Evolutionary conservation across 495 filamentous ascomycete species (phyloP).

Genomic region (Xylaria scruposa): DNA sequence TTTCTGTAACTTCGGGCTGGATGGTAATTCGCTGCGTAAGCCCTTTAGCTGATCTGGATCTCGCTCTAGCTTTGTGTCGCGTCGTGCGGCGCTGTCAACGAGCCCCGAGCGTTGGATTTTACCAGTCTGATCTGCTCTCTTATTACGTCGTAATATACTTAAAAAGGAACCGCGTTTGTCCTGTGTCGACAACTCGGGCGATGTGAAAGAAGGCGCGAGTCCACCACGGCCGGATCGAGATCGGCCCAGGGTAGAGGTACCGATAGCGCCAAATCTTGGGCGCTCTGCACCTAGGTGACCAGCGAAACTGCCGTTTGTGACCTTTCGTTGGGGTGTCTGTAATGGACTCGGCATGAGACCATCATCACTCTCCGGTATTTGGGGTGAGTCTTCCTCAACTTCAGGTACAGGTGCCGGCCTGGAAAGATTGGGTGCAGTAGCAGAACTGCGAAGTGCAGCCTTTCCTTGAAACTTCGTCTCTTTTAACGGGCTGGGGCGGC

Average conservation of each 20-base stretch:
- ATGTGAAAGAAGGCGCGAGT: constrained; percentile 35
- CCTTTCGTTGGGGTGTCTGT: constrained; percentile 25
- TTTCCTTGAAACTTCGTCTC: constrained; percentile 27
- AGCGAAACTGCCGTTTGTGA: neutral
- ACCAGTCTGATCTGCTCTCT: constrained; percentile 41
- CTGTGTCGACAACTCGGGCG: constrained; percentile 23
- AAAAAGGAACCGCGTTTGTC: constrained; percentile 50
- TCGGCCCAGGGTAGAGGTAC: constrained; percentile 36
- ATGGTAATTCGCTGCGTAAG: constrained; percentile 33
- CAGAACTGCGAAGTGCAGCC: constrained; percentile 31
- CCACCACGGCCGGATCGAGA: constrained; percentile 47
- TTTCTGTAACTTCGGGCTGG: constrained; percentile 46
- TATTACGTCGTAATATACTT: constrained; percentile 56
- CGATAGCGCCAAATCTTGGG: constrained; percentile 37
- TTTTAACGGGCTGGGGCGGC: constrained; percentile 31
- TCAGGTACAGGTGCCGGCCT: constrained; percentile 41
- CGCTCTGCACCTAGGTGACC: constrained; percentile 8
- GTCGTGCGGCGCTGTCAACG: constrained; percentile 55
- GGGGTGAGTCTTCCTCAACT: constrained; percentile 48
- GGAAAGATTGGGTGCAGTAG: constrained; percentile 28
- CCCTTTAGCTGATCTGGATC: constrained; percentile 47
- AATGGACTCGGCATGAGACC: constrained; percentile 37
- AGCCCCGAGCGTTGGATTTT: constrained; percentile 52
- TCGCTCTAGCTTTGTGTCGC: constrained; percentile 60
- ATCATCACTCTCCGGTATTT: constrained; percentile 38